Evolutionary conservation across 345 rosid species (phyloP).

Genomic region (Brassica juncea): DNA sequence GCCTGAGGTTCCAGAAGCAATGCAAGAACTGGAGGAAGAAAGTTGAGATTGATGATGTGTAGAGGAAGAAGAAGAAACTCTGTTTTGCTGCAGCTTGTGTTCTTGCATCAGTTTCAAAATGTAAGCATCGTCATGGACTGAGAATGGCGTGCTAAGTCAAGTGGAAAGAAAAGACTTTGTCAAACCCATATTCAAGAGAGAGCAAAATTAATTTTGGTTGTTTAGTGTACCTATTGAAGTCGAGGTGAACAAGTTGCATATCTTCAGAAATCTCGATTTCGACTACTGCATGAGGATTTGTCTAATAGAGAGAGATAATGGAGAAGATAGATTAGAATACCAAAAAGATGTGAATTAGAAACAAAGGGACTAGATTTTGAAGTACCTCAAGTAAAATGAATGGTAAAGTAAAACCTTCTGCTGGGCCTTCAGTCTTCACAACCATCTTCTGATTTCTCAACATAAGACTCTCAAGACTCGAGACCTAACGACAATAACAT

Average conservation of each 20-base stretch:
- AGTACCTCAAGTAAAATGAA: conserved; percentile 50
- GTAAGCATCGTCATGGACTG: conserved; percentile 46
- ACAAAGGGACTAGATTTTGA: neutral
- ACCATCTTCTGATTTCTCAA: conserved; percentile 42
- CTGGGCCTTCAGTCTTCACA: conserved; percentile 37
- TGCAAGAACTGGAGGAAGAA: conserved; percentile 47
- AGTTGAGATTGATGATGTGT: conserved; percentile 33
- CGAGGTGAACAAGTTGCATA: conserved; percentile 56
- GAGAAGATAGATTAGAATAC: neutral
- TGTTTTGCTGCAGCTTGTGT: conserved; percentile 35
- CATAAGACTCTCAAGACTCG: conserved; percentile 45
- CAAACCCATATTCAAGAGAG: neutral
- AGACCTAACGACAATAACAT: conserved; percentile 28
- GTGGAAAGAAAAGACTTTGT: neutral
- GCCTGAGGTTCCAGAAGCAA: conserved; percentile 43
- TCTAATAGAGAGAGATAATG: conserved; percentile 29
- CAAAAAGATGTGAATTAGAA: neutral
- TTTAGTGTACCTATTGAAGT: conserved; percentile 57
- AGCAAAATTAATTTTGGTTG: conserved; percentile 4
- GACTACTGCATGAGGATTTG: conserved; percentile 51
- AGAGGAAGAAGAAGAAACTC: conserved; percentile 38
- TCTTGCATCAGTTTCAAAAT: conserved; percentile 44
- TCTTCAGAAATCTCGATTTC: conserved; percentile 60
- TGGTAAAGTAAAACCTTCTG: conserved; percentile 48
- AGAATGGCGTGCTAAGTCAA: conserved; percentile 45